Conservation (phyloP, 1,139 yeast genomes). For the Saccharomycopsis hybrid region DNA sequence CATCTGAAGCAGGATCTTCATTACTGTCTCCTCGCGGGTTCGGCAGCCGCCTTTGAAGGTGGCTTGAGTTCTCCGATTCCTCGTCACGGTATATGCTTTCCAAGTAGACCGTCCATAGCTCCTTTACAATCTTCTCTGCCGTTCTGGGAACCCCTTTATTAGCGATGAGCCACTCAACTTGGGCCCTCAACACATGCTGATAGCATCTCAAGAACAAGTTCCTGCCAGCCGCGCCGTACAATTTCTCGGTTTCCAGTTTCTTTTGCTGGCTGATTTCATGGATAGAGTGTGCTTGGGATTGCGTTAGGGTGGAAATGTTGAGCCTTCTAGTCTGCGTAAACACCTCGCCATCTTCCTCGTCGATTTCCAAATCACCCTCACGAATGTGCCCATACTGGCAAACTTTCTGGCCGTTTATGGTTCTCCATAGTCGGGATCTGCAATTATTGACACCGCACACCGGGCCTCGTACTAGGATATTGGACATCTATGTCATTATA, state of each 20-base stretch:
- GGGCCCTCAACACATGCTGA: slow-evolving; percentile 49
- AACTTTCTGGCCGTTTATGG: slow-evolving; percentile 67
- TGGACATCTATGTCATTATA: no score
- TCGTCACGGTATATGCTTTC: slow-evolving; percentile 15
- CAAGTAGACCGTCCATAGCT: slow-evolving; percentile 44
- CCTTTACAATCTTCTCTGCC: slow-evolving; percentile 39
- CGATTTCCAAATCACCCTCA: slow-evolving; percentile 73
- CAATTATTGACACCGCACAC: slow-evolving; percentile 90
- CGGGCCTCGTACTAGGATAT: slow-evolving; percentile 45
- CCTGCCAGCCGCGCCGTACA: slow-evolving; percentile 51
- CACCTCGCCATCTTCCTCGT: slow-evolving; percentile 55
- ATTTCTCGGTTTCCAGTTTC: slow-evolving; percentile 24
- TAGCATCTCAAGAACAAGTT: slow-evolving; percentile 42
- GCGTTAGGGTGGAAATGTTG: slow-evolving; percentile 36
- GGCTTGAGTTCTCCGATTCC: background rate
- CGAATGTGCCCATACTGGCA: slow-evolving; percentile 89
- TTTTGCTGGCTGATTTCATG: slow-evolving; percentile 19
- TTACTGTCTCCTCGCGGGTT: no score
- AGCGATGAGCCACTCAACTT: slow-evolving; percentile 37
- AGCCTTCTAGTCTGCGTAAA: slow-evolving; percentile 49
- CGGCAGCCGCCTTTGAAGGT: no score
- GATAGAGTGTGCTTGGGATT: slow-evolving; percentile 17
- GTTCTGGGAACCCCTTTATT: slow-evolving; percentile 31
- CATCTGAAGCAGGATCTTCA: background rate
- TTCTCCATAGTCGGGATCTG: slow-evolving; percentile 65